Conservation (phyloP, 2,329 filamentous ascomycete genomes). For the Zasmidium cellare region DNA sequence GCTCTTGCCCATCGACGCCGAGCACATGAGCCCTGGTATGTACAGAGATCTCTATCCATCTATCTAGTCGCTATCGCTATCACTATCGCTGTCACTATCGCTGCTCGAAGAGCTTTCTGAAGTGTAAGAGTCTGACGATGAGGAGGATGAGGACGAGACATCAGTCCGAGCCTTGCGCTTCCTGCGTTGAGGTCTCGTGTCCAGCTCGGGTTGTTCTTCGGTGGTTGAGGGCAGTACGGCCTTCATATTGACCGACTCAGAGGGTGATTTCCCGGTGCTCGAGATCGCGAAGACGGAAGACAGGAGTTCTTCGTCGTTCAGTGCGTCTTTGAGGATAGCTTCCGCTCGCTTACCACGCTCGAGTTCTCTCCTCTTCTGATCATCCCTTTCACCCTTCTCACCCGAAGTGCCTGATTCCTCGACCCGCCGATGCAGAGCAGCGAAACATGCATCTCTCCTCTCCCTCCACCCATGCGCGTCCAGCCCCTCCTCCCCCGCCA, state of each 20-base stretch:
- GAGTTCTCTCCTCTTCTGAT: slow-evolving; percentile 33
- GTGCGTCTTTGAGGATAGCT: slow-evolving; percentile 14
- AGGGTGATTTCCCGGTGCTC: neutral
- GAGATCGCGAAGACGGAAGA: neutral
- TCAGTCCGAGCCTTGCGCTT: slow-evolving; percentile 36
- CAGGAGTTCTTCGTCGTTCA: neutral
- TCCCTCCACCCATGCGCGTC: slow-evolving; percentile 39
- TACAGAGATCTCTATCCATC: too few relatives aligned
- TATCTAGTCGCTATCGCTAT: neutral
- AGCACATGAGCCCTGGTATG: too few relatives aligned
- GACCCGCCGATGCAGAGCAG: slow-evolving; percentile 38
- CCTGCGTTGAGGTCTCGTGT: slow-evolving; percentile 14
- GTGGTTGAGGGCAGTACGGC: neutral
- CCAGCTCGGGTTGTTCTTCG: slow-evolving; percentile 11
- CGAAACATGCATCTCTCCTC: slow-evolving; percentile 31
- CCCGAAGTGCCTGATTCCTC: slow-evolving; percentile 17
- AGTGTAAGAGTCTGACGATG: slow-evolving; percentile 23
- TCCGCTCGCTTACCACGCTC: slow-evolving; percentile 27
- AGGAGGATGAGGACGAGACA: slow-evolving; percentile 13
- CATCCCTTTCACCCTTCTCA: slow-evolving; percentile 35
- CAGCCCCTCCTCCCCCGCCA: slow-evolving; percentile 50
- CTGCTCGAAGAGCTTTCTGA: slow-evolving; percentile 11
- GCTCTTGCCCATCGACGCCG: too few relatives aligned
- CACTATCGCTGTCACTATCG: slow-evolving; percentile 14
- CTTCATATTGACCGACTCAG: neutral